Conservation (phyloP, 352 stramenopile species). For the Phytophthora aleatoria region DNA sequence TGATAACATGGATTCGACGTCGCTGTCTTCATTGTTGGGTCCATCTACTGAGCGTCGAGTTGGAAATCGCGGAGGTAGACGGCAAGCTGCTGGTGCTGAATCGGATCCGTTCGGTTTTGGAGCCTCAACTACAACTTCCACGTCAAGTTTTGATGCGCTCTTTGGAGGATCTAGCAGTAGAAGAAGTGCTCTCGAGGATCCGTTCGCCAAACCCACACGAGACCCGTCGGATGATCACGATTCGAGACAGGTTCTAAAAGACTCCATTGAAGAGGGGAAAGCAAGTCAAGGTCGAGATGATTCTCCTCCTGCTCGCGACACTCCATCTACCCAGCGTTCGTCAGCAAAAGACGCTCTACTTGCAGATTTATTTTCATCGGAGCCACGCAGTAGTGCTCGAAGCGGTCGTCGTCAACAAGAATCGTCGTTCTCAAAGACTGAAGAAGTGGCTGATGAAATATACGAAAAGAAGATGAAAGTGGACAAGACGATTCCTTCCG, state of each 20-base stretch:
- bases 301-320: not conserved
- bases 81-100: conserved; percentile 13
- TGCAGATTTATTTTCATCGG: conserved; percentile 39
- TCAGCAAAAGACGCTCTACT: conserved; percentile 52
- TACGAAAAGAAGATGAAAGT: conserved; percentile 15
- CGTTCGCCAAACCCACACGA: conserved; percentile 19
- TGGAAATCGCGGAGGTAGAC: conserved; percentile 25
- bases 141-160: conserved; percentile 35
- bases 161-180: conserved; percentile 28
- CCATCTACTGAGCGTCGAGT: conserved; percentile 34
- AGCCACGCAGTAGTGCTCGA: conserved; percentile 14
- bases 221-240: conserved; percentile 1
- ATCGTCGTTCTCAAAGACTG: conserved; percentile 1
- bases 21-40: conserved; percentile 26
- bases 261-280: conserved; percentile 2
- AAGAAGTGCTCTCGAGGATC: conserved; percentile 22
- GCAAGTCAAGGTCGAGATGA: not conserved
- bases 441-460: not conserved
- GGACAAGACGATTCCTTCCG: not conserved
- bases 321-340: conserved; percentile 1
- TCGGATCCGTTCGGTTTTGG: conserved; percentile 22
- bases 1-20: conserved; percentile 20
- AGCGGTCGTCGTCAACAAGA: conserved; percentile 10
- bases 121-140: conserved; percentile 11
- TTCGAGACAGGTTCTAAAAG: not conserved